Conservation (phyloP, 768 basidiomycete genomes). For the Rhizopogon sp. region DNA sequence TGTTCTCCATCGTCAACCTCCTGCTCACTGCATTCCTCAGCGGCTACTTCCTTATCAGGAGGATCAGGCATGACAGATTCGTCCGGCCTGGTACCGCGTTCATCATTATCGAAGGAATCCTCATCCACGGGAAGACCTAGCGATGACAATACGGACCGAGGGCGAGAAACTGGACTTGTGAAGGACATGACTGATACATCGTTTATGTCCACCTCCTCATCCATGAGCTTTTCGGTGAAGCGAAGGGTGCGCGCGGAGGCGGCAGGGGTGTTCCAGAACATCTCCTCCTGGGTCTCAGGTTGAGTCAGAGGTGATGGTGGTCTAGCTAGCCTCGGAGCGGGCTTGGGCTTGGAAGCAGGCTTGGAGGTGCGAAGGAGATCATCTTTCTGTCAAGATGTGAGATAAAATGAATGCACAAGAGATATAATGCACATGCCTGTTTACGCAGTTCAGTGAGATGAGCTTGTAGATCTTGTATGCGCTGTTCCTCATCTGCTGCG, state of each 20-base stretch:
- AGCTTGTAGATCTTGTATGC: constrained; percentile 37
- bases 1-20: constrained; percentile 15
- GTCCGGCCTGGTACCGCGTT: neutral
- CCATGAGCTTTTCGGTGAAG: constrained; percentile 58
- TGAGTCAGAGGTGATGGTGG: constrained; percentile 16
- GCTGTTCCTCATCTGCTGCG: constrained; percentile 35
- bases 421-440: constrained; percentile 27
- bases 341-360: constrained; percentile 11
- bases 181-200: constrained; percentile 45
- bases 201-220: constrained; percentile 58
- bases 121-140: constrained; percentile 6
- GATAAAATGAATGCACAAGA: neutral
- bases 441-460: constrained; percentile 36
- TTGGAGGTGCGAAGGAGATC: constrained; percentile 20
- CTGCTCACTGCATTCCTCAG: neutral
- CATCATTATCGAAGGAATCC: neutral
- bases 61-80: neutral
- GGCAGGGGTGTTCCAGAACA: constrained; percentile 60
- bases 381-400: constrained; percentile 19
- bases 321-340: constrained; percentile 5
- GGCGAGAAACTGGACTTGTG: constrained; percentile 35
- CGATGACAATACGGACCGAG: constrained; percentile 24
- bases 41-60: neutral
- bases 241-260: constrained; percentile 51
- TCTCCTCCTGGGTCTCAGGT: constrained; percentile 42